A percentile compares a stretch with the other conserved stretches of the same genome.
Evolutionary conservation across 768 basidiomycete genomes (phyloP).

Genomic region (Phylloporus sp.): DNA sequence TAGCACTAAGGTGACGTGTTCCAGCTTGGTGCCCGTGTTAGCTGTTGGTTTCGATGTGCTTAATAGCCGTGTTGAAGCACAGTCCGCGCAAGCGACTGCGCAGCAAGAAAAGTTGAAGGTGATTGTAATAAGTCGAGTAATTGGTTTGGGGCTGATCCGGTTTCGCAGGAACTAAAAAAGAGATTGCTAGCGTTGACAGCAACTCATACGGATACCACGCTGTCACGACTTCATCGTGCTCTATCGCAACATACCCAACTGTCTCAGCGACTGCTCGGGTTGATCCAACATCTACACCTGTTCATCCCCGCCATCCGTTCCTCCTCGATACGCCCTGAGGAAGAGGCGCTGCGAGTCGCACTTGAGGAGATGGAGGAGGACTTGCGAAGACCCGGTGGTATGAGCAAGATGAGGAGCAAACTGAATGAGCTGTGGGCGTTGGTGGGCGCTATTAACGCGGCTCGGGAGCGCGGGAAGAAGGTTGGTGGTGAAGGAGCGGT

Average conservation of each 20-base stretch:
- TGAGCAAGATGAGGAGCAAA: conserved; percentile 62
- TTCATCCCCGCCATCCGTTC: conserved; percentile 73
- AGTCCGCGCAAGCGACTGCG: conserved; percentile 56
- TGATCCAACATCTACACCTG: conserved; percentile 74
- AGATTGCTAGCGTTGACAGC: conserved; percentile 57
- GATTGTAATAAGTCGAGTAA: background rate
- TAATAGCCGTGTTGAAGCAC: conserved; percentile 72
- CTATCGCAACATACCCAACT: conserved; percentile 62
- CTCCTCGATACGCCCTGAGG: conserved; percentile 71
- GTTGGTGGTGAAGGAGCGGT: conserved; percentile 36
- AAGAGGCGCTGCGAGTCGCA: conserved; percentile 65
- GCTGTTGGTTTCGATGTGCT: conserved; percentile 81
- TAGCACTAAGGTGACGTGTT: conserved; percentile 3
- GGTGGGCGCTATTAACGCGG: conserved; percentile 63
- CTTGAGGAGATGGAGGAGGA: conserved; percentile 77
- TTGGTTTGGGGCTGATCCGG: conserved; percentile 4
- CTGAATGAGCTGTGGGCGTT: conserved; percentile 84
- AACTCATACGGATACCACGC: conserved; percentile 60
- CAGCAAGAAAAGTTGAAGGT: conserved; percentile 68
- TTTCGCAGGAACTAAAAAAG: conserved; percentile 55
- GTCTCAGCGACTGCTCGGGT: conserved; percentile 58
- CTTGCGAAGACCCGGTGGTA: conserved; percentile 45
- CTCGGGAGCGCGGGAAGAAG: conserved; percentile 47
- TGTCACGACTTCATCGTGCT: conserved; percentile 61
- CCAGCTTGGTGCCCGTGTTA: conserved; percentile 71